Base-by-base conservation (phyloP, 1,284 basidiomycete species). In the Moniliophthora roreri region DNA sequence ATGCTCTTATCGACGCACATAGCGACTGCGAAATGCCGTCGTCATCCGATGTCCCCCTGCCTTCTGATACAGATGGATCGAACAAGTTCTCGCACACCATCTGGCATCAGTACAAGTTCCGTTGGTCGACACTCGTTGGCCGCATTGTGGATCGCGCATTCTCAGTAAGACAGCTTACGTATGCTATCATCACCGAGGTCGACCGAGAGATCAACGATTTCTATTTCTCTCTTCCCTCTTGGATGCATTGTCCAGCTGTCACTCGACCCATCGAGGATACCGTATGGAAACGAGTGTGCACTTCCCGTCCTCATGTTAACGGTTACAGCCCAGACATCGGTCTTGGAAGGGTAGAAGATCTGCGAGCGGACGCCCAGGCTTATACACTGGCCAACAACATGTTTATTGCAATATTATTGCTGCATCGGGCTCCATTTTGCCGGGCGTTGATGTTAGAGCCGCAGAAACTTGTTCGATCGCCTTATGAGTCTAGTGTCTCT, bases 11-110 rank as follows among this genome's bases (percentile, higher is more conserved):
- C 21, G 61, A 61, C 26, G 34, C 51, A 8, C 63, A 64, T 47
- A 57, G 58, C 60, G 61, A 64, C 44, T 64, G 61, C 37, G 61
- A 62, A 44, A 64, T 64, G 61, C 63, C 63, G 1, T 56, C 56
- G n/a, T 58, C 58, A 26, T 59, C 57, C 42, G 59, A 62, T 42
- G 57, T 53, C 2, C 61, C 63, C 0, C 55, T 64, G 0, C 60
- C 60, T 8, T 64, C 61, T 10, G 63, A 64, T 47, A 51, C 48
- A 3, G 58, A 62, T 21, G 21, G 42, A 3, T 53, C 53, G 28
- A 50, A 60, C 32, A 46, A 51, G 3, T 64, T 58, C 50, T 64
- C 63, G 0, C 58, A 62, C 45, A 54, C 52, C 3, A 53, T 52
- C 20, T 62, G 58, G 57, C 63, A 64, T 48, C 51, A 32, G n/a